Evolutionary conservation across 2,329 filamentous ascomycete genomes (phyloP), one percentile per base, ranked within the genome.

Genomic region (Elsinoe australis): DNA sequence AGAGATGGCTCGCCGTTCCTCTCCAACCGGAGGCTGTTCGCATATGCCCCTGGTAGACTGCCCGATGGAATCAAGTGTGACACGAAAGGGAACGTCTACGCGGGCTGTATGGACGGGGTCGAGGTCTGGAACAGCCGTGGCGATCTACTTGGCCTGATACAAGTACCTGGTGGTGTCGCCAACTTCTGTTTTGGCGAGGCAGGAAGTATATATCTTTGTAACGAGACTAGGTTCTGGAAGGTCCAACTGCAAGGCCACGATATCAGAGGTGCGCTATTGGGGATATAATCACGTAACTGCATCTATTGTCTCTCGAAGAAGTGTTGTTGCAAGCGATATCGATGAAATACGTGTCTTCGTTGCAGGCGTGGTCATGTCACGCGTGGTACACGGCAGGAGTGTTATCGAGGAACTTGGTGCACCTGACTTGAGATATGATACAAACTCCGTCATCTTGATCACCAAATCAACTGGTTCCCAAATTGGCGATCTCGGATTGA

Each of bases 161-260:
- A 73, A 54, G 60, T 77, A 0, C 71, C 71, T 0, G 66, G 58
- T 4, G 58, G 56, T 7, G 56, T 59, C 14, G 61, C 60, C 15
- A 64, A 64, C 39, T 64, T 64, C 51, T 61, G 59, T 53, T 63
- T 63, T 41, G 56, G 54, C 0, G 58, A 56, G 7, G 54, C 66
- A 5, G 68, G 69, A 0, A 63, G 68, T 50, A 53, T 73, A 29
- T 70, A 72, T 34, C 59, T 72, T 10, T 67, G 72, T 49, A 67
- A 71, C 2, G 69, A 70, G 49, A 48, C 41, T 9, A 51, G 36
- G 22, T 50, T 52, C 22, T 52, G 44, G 44, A 44, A 44, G 14
- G 44, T 50, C n/a, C 26, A 38, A 5, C 41, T 32, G 22, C 33
- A 38, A 12, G 39, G 41, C n/a, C 2, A 19, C 10, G 45, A 29